Conservation (phyloP, 352 stramenopile species). For the Aphanomyces astaci region DNA sequence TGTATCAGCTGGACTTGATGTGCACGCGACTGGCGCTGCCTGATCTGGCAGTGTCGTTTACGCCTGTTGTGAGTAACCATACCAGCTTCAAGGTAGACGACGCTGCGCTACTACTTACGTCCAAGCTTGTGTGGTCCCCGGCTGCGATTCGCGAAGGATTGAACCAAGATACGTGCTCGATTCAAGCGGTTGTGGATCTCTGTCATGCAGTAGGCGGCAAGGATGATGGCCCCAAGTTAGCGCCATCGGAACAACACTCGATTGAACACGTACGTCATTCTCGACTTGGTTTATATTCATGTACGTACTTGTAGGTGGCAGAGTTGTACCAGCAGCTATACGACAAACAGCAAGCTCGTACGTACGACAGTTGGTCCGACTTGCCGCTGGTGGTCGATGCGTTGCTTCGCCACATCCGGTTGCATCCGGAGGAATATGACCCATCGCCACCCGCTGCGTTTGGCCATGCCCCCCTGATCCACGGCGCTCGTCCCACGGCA, state of each 20-base stretch:
- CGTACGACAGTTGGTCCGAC: constrained; percentile 65
- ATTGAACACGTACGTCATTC: background rate
- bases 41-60: constrained; percentile 70
- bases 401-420: constrained; percentile 37
- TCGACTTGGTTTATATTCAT: background rate
- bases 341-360: constrained; percentile 32
- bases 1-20: constrained; percentile 69
- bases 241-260: no score
- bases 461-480: background rate
- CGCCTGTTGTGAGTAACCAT: constrained; percentile 33
- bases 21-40: constrained; percentile 64
- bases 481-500: no score
- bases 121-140: background rate
- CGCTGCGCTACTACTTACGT: constrained; percentile 11
- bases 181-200: background rate
- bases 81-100: constrained; percentile 24
- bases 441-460: background rate
- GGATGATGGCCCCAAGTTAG: background rate
- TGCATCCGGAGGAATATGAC: background rate
- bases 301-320: background rate
- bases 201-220: background rate
- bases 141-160: background rate
- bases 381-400: constrained; percentile 49
- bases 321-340: constrained; percentile 2
- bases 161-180: background rate